These are phyloP conservation scores for Fusarium verrucosum DNA, from an alignment of 2,329 filamentous ascomycete genomes.

Conservation along the genomic window DNA sequence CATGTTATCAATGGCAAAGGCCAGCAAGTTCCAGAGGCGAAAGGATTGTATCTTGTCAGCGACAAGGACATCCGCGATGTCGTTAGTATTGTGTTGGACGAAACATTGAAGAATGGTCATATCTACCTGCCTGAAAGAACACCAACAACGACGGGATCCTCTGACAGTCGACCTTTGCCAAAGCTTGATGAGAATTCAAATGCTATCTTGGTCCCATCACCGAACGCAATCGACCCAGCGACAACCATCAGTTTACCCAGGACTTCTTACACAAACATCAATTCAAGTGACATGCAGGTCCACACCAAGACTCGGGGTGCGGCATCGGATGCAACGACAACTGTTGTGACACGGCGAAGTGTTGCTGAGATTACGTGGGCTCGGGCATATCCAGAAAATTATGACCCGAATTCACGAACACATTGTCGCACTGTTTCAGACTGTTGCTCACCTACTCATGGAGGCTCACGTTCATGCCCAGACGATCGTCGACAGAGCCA, in stretches of 20 bases:
- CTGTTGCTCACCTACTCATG: slow-evolving; percentile 32
- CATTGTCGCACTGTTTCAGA: slow-evolving; percentile 34
- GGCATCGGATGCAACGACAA: slow-evolving; percentile 39
- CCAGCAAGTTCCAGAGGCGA: slow-evolving; percentile 13
- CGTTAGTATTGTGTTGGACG: slow-evolving; percentile 34
- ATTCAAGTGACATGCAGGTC: slow-evolving; percentile 34
- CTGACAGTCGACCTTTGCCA: slow-evolving; percentile 19
- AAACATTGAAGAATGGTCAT: slow-evolving; percentile 14
- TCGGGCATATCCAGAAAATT: slow-evolving; percentile 12
- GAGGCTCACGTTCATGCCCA: slow-evolving; percentile 4
- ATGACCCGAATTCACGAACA: not conserved
- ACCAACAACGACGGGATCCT: slow-evolving; percentile 6
- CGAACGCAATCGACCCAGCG: slow-evolving; percentile 44
- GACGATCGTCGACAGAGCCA: slow-evolving; percentile 30
- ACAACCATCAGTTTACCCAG: slow-evolving; percentile 49
- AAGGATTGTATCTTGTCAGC: slow-evolving; percentile 36
- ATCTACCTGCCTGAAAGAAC: not conserved
- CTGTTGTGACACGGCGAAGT: slow-evolving; percentile 44
- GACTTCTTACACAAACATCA: slow-evolving; percentile 45
- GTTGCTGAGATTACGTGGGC: slow-evolving; percentile 47
- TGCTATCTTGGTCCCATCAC: slow-evolving; percentile 40
- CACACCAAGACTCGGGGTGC: slow-evolving; percentile 32
- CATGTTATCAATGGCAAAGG: slow-evolving; percentile 26
- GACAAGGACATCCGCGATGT: slow-evolving; percentile 40
- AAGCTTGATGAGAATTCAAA: slow-evolving; percentile 35